Conservation (phyloP, 352 stramenopile genomes). For the Bremia lactucae region DNA sequence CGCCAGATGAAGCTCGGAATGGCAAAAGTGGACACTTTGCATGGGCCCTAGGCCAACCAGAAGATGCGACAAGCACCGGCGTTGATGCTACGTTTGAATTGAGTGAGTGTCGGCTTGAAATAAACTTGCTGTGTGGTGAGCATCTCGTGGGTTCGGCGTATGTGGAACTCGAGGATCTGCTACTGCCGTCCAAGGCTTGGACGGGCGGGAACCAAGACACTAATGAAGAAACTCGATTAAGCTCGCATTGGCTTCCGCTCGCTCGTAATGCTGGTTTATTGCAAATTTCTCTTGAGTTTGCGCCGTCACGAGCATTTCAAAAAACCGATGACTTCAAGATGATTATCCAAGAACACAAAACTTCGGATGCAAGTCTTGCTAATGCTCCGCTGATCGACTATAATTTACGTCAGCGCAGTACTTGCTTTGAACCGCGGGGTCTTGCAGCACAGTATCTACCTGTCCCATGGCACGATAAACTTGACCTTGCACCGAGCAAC, state of each 20-base stretch:
- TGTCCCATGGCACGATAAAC: slow-evolving; percentile 19
- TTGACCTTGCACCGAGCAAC: slow-evolving; percentile 3
- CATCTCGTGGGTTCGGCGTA: slow-evolving; percentile 28
- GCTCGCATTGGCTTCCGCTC: slow-evolving; percentile 36
- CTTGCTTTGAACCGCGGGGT: slow-evolving; percentile 19
- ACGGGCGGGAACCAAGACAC: slow-evolving; percentile 10
- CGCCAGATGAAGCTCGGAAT: slow-evolving; percentile 14
- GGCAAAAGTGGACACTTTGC: slow-evolving; percentile 32
- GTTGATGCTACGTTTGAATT: slow-evolving; percentile 5
- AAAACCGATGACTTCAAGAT: too few relatives aligned
- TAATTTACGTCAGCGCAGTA: slow-evolving; percentile 10
- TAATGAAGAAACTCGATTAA: slow-evolving; percentile 10
- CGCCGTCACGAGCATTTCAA: slow-evolving; percentile 10
- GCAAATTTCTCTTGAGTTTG: slow-evolving; percentile 42
- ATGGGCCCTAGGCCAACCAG: slow-evolving; percentile 21
- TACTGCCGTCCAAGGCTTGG: slow-evolving; percentile 16
- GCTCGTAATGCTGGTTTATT: slow-evolving; percentile 30
- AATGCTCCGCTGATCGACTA: too few relatives aligned
- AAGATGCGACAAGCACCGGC: slow-evolving; percentile 3
- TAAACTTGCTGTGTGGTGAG: slow-evolving; percentile 50
- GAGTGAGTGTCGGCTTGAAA: slow-evolving; percentile 30
- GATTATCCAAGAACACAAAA: too few relatives aligned
- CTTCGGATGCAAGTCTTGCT: too few relatives aligned
- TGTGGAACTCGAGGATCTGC: slow-evolving; percentile 24
- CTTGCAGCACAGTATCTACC: slow-evolving; percentile 5